Evolutionary conservation across 306 rosid species (phyloP), one percentile per base, ranked within the genome.

Genomic region (Dalbergia cultrata): DNA sequence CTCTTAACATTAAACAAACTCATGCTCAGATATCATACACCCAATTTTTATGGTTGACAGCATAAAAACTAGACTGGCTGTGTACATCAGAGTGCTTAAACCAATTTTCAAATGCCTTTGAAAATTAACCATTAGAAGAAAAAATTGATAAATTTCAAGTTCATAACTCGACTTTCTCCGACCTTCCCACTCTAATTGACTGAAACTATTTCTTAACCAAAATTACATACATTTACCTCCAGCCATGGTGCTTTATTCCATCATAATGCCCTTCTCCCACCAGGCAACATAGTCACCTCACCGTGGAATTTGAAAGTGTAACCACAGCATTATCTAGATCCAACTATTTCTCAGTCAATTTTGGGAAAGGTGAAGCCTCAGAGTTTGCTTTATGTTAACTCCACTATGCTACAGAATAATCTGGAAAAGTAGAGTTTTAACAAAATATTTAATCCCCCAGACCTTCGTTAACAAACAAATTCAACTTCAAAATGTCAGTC

Each of bases 51-150:
- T 62, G 56, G 61, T 33, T 8, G 13, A 41, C 49, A 49, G 26
- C 58, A 54, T 18, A 50, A 60, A 59, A 59, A 47, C 50, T 50
- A 53, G 43, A 62, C 10, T 54, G 19, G 70, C 54, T 16, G 45
- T 26, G 31, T 26, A 26, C 31, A 26, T 26, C 31, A 26, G 31
- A 0, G 31, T 26, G 31, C 31, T 26, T 26, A 26, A 26, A 26
- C 41, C 58, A 64, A 53, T 67, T 54, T 60, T 34, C 70, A 33
- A 49, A 84, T 67, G 16, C 52, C 63, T 22, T 49, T 6, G 58
- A 54, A 41, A 80, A 63, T 54, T 69, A 74, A 34, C 18, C 22
- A 35, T 35, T 49, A 12, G 77, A 63, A 64, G 54, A 35, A 50
- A 54, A 76, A 14, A 74, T 37, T 37, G 21, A 16, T 11, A 19